Base-by-base conservation (phyloP, 1,139 yeast genomes). In the Blastobotrys arbuscula region DNA sequence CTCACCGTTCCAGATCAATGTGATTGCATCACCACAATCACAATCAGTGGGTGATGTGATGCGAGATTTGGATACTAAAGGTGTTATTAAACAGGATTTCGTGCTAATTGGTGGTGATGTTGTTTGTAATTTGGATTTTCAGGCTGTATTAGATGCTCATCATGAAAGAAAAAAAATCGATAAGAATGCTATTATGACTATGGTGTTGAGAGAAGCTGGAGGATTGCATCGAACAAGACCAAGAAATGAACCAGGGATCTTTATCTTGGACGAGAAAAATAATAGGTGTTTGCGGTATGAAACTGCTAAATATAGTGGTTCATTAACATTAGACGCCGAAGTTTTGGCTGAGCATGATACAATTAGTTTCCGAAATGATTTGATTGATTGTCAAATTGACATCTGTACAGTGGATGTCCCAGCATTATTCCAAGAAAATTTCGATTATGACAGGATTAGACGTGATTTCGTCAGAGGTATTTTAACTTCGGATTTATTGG, bases 391-490 rank as follows among this genome's bases (percentile, higher is more conserved):
- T 66, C 94, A 86, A 63, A 88, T 92, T 51, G 98, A 92, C 69
- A 88, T 92, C 53, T 92, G 99, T 67, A 76, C 97, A 7, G 90
- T 95, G 1, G 90, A 84, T 58, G 96, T 94, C 26, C 97, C 97
- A 1, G 95, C 95, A 23, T 81, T 92, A 53, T 92, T 90, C 69
- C 95, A 88, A 59, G 99, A 92, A 62, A 90, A 92, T 65, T 92
- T 92, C 60, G 99, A 92, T 69, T 92, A 90, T 66, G 96, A 90
- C 65, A 73, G 79, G 51, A 73, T 92, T 55, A 78, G 99, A 67
- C 74, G 77, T 40, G 98, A 92, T 68, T 92, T 92, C 63, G 85
- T 92, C 28, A 84, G 80, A 59, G 97, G 97, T 47, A 94, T 92
- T 28, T 74, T 94, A 52, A 83, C 95, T 13, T 84, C 95, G 45